Conservation (phyloP, 345 rosid species). For the Crucihimalaya himalaica region DNA sequence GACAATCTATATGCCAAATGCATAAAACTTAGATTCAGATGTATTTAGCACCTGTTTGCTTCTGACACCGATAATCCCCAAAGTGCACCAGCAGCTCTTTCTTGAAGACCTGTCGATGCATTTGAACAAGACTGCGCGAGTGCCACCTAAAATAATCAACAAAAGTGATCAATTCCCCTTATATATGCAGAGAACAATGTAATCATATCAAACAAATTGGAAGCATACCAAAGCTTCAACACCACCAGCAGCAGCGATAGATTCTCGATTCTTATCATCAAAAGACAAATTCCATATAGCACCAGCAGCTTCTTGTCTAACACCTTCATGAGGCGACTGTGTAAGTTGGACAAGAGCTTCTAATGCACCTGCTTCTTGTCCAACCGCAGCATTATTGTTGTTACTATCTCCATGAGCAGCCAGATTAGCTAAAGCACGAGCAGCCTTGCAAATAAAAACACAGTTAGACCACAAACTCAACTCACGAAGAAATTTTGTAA, state of each 20-base stretch:
- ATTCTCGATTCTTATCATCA: slow-evolving; percentile 81
- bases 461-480: slow-evolving; percentile 16
- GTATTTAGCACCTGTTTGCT: slow-evolving; percentile 65
- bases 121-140: slow-evolving; percentile 85
- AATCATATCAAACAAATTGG: not conserved
- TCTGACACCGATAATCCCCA: slow-evolving; percentile 97
- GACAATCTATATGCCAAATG: not conserved
- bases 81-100: slow-evolving; percentile 97
- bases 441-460: slow-evolving; percentile 56
- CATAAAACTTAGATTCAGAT: not conserved
- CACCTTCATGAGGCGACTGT: slow-evolving; percentile 85
- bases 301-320: slow-evolving; percentile 92
- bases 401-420: slow-evolving; percentile 99
- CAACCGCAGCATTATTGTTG: slow-evolving; percentile 89
- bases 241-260: slow-evolving; percentile 81
- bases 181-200: not conserved
- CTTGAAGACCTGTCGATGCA: slow-evolving; percentile 95
- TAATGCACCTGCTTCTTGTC: slow-evolving; percentile 90
- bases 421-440: slow-evolving; percentile 91
- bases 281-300: slow-evolving; percentile 84
- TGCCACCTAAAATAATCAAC: slow-evolving; percentile 58
- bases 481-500: not conserved
- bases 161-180: slow-evolving; percentile 15
- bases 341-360: slow-evolving; percentile 92
- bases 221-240: slow-evolving; percentile 85